phyloP scores from a whole-genome alignment of 192 early-diverging fungal species.

The Gryganskiella cystojenkinii region DNA sequence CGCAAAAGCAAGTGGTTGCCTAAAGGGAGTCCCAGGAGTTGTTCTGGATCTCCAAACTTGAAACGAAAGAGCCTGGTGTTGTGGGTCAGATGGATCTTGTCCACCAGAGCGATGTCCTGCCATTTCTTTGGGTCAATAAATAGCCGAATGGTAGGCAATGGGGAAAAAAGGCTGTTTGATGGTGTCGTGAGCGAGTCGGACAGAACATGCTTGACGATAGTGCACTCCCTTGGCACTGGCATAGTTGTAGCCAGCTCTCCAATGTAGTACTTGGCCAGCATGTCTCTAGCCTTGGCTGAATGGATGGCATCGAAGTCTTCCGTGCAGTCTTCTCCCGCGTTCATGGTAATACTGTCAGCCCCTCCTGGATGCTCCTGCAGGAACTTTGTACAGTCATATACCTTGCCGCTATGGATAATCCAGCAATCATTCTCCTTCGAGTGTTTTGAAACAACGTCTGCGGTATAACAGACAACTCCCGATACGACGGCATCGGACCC shows the following conservation, averaged over 20 bases:
- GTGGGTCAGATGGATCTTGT: conserved; percentile 54
- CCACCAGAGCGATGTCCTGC: conserved; percentile 46
- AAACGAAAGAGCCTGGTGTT: conserved; percentile 63
- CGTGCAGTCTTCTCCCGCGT: conserved; percentile 83
- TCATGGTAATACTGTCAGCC: conserved; percentile 84
- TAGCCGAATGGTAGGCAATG: not conserved
- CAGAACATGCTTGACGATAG: not conserved
- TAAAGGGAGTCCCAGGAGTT: conserved; percentile 69
- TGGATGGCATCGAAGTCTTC: conserved; percentile 95
- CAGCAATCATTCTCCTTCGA: conserved; percentile 77
- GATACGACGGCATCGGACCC: not conserved
- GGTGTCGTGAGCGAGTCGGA: not conserved
- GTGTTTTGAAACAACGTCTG: conserved; percentile 76
- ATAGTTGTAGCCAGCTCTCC: conserved; percentile 65
- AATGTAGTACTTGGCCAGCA: conserved; percentile 75
- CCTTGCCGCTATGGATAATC: conserved; percentile 80
- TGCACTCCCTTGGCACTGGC: not conserved
- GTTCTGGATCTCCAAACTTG: conserved; percentile 61
- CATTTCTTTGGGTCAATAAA: conserved; percentile 55
- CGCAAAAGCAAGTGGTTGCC: conserved; percentile 68
- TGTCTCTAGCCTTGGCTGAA: conserved; percentile 81
- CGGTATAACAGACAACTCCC: conserved; percentile 51
- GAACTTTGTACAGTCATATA: conserved; percentile 80
- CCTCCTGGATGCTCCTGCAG: conserved; percentile 91
- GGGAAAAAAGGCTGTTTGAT: not conserved